A percentile compares a stretch with the other conserved stretches of the same genome.
These are phyloP conservation scores for Combretum micranthum DNA, from an alignment of 345 rosid species.

Conservation along the genomic window DNA sequence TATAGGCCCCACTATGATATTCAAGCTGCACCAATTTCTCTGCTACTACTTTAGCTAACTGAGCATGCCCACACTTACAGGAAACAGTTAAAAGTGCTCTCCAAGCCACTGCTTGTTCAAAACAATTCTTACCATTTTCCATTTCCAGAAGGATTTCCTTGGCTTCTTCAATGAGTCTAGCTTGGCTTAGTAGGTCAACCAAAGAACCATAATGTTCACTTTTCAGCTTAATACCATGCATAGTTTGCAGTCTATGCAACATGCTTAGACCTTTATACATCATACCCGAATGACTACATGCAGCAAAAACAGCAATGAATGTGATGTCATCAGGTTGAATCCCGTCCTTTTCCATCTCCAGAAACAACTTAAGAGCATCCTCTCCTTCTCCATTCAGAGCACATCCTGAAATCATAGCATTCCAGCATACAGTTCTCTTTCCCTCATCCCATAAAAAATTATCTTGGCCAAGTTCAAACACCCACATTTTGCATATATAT, in stretches of 20 bases:
- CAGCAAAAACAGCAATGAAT: constrained; percentile 10
- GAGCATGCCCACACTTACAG: constrained; percentile 11
- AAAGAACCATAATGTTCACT: constrained; percentile 15
- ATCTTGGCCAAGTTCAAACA: constrained; percentile 4
- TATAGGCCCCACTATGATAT: constrained; percentile 14
- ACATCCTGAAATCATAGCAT: constrained; percentile 14
- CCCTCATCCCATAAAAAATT: constrained; percentile 8
- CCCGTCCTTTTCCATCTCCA: constrained; percentile 10
- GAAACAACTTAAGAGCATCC: constrained; percentile 10
- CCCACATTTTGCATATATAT: constrained; percentile 19
- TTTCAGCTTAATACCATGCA: constrained; percentile 10
- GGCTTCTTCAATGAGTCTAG: constrained; percentile 11
- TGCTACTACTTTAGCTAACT: constrained; percentile 15
- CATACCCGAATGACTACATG: constrained; percentile 13
- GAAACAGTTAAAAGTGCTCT: constrained; percentile 15
- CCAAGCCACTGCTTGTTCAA: constrained; percentile 15
- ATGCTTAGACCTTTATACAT: constrained; percentile 12
- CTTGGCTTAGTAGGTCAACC: constrained; percentile 16
- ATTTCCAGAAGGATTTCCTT: constrained; percentile 10
- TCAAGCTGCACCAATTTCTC: constrained; percentile 13
- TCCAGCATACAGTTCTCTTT: constrained; percentile 13
- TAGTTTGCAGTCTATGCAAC: constrained; percentile 7
- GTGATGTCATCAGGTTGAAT: constrained; percentile 12
- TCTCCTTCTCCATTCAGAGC: constrained; percentile 14
- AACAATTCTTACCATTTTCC: neutral